Percentiles rank a stretch among this genome's conserved stretches.
These are phyloP conservation scores for Leucogyrophana mollusca DNA, from an alignment of 768 basidiomycete genomes.

Conservation along the genomic window DNA sequence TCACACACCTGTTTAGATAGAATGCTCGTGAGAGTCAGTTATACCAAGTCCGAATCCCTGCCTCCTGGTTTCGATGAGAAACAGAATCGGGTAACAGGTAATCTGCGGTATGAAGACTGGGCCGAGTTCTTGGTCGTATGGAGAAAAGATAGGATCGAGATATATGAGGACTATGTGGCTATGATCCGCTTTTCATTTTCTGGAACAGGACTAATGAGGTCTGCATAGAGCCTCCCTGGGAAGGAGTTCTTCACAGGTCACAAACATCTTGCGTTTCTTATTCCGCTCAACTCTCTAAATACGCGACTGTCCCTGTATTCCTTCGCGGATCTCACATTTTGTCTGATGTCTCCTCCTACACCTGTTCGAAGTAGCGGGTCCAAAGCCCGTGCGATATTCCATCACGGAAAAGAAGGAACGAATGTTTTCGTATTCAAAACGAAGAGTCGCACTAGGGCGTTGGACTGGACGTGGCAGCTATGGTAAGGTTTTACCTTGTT, in stretches of 20 bases:
- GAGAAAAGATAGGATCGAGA: conserved; percentile 72
- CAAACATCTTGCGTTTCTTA: conserved; percentile 76
- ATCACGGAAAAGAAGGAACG: conserved; percentile 59
- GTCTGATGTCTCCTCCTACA: conserved; percentile 64
- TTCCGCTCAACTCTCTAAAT: conserved; percentile 62
- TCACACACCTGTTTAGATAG: conserved; percentile 54
- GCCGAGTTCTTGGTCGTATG: conserved; percentile 86
- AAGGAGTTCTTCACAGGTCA: conserved; percentile 68
- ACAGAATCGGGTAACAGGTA: conserved; percentile 59
- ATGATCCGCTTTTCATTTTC: not conserved
- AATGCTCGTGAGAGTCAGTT: conserved; percentile 80
- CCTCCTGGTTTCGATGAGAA: conserved; percentile 61
- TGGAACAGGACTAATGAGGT: conserved; percentile 9
- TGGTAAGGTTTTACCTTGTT: conserved; percentile 47
- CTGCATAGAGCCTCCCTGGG: conserved; percentile 55
- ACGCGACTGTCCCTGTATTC: conserved; percentile 86
- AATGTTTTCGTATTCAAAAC: conserved; percentile 87
- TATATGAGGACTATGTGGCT: conserved; percentile 84
- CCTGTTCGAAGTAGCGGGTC: conserved; percentile 36
- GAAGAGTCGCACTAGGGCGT: conserved; percentile 72
- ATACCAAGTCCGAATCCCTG: conserved; percentile 54
- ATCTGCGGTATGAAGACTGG: conserved; percentile 65
- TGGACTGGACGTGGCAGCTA: conserved; percentile 89
- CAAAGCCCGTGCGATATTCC: conserved; percentile 49
- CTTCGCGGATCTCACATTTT: conserved; percentile 82